phyloP scores from a whole-genome alignment of 495 filamentous ascomycete species.

The Trichodelitschia bisporula region DNA sequence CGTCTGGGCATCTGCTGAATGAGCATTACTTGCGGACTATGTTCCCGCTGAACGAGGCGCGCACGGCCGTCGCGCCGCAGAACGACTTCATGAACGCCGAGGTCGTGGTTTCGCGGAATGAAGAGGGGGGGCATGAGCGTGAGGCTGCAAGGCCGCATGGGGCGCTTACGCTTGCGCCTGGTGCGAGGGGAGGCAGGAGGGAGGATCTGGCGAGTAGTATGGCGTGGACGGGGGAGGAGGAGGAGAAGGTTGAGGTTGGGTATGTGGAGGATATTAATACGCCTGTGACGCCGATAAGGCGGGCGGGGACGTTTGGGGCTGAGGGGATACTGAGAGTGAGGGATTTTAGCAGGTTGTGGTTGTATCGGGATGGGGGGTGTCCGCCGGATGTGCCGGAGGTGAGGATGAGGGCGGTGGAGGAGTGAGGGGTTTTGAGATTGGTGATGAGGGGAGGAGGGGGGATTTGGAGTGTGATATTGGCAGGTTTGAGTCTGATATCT shows the following conservation, averaged over 20 bases:
- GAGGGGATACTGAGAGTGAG: slow-evolving; percentile 26
- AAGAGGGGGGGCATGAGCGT: slow-evolving; percentile 2
- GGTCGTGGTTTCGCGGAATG: slow-evolving; percentile 13
- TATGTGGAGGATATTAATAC: slow-evolving; percentile 6
- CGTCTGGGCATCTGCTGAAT: slow-evolving; percentile 45
- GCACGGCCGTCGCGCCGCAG: slow-evolving; percentile 15
- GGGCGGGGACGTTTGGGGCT: slow-evolving; percentile 5
- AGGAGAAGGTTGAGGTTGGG: slow-evolving; percentile 3
- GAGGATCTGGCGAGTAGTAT: slow-evolving; percentile 1
- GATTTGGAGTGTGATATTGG: too few relatives aligned
- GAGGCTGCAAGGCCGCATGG: too few relatives aligned
- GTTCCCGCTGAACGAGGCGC: slow-evolving; percentile 29
- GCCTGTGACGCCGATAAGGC: slow-evolving; percentile 4
- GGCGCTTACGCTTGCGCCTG: slow-evolving; percentile 2
- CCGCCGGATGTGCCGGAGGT: too few relatives aligned
- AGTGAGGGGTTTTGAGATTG: too few relatives aligned
- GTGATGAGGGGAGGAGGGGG: too few relatives aligned
- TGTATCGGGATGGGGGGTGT: slow-evolving; percentile 41
- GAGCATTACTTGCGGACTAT: slow-evolving; percentile 68
- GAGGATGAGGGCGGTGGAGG: too few relatives aligned
- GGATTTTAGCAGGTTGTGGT: slow-evolving; percentile 49
- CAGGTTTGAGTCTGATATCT: too few relatives aligned
- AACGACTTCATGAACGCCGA: slow-evolving; percentile 34
- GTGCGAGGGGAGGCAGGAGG: too few relatives aligned
- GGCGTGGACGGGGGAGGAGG: neutral